phyloP scores from a whole-genome alignment of 2,329 filamentous ascomycete genomes.

The Rosellinia necatrix region DNA sequence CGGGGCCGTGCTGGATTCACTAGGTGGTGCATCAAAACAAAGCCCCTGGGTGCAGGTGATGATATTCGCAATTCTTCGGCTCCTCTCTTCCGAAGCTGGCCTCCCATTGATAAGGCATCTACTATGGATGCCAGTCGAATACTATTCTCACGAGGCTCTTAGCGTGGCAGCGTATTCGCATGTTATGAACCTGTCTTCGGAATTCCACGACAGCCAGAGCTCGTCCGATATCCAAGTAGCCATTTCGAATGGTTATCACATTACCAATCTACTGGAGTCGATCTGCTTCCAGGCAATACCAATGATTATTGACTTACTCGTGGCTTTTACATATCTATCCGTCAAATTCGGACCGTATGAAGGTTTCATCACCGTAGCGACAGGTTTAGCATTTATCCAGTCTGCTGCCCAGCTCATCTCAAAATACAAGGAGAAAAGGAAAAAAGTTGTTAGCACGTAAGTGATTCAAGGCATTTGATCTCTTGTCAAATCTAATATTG shows the following conservation, averaged over 20 bases:
- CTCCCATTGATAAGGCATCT: slow-evolving; percentile 58
- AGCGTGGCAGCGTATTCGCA: slow-evolving; percentile 62
- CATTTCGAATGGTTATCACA: slow-evolving; percentile 57
- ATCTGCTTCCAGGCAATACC: slow-evolving; percentile 63
- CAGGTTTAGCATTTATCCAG: slow-evolving; percentile 60
- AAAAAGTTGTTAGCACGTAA: slow-evolving; percentile 55
- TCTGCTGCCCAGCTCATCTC: slow-evolving; percentile 58
- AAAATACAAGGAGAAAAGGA: slow-evolving; percentile 53
- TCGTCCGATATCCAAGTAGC: slow-evolving; percentile 63
- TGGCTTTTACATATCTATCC: slow-evolving; percentile 65
- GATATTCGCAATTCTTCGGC: slow-evolving; percentile 55
- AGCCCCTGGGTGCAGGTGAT: slow-evolving; percentile 58
- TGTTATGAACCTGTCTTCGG: slow-evolving; percentile 63
- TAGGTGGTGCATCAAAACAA: slow-evolving; percentile 56
- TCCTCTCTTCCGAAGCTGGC: slow-evolving; percentile 60
- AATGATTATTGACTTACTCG: slow-evolving; percentile 62
- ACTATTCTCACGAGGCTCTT: slow-evolving; percentile 59
- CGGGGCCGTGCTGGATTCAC: slow-evolving; percentile 74
- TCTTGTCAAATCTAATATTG: background rate
- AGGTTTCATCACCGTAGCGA: slow-evolving; percentile 64
- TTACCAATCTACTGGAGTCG: slow-evolving; percentile 61
- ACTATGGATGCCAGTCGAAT: slow-evolving; percentile 63
- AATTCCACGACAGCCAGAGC: slow-evolving; percentile 65
- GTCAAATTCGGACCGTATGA: slow-evolving; percentile 64
- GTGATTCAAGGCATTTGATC: slow-evolving; percentile 10